phyloP scores from a whole-genome alignment of 768 basidiomycete genomes.

The Paxillus rubicundulus region DNA sequence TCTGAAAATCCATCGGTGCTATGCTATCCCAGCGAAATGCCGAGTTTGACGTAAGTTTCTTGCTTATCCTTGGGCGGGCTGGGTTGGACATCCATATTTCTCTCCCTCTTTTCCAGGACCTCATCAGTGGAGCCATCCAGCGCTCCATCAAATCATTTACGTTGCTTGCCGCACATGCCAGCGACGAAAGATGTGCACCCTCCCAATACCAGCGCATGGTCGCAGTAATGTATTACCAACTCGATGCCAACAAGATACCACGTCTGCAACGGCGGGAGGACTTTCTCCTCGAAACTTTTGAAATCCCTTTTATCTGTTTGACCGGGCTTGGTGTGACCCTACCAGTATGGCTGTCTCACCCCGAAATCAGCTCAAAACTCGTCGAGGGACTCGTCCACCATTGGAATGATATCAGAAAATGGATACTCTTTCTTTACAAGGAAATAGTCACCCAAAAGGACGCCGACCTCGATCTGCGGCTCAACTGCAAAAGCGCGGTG shows the following conservation, averaged over 20 bases:
- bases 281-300: constrained; percentile 5
- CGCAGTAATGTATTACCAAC: constrained; percentile 20
- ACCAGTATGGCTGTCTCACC: constrained; percentile 22
- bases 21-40: neutral
- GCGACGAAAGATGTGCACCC: constrained; percentile 10
- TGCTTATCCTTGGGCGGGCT: neutral
- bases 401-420: constrained; percentile 27
- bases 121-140: constrained; percentile 12
- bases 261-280: constrained; percentile 1
- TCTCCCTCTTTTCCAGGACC: constrained; percentile 1
- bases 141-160: constrained; percentile 13
- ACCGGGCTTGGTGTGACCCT: constrained; percentile 21
- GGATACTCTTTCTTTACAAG: constrained; percentile 24
- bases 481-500: constrained; percentile 23
- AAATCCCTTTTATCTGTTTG: constrained; percentile 14
- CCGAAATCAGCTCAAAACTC: constrained; percentile 13
- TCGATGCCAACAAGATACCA: constrained; percentile 20
- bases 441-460: constrained; percentile 10
- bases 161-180: constrained; percentile 14
- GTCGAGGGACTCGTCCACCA: constrained; percentile 10
- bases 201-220: constrained; percentile 23
- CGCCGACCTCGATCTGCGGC: constrained; percentile 10
- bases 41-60: constrained; percentile 23
- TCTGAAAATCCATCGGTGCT: too few species aligned
- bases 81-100: neutral